A percentile compares a stretch with the other conserved stretches of the same genome.
Evolutionary conservation across 2,329 filamentous ascomycete species (phyloP).

Genomic region (Geosmithia putterillii): DNA sequence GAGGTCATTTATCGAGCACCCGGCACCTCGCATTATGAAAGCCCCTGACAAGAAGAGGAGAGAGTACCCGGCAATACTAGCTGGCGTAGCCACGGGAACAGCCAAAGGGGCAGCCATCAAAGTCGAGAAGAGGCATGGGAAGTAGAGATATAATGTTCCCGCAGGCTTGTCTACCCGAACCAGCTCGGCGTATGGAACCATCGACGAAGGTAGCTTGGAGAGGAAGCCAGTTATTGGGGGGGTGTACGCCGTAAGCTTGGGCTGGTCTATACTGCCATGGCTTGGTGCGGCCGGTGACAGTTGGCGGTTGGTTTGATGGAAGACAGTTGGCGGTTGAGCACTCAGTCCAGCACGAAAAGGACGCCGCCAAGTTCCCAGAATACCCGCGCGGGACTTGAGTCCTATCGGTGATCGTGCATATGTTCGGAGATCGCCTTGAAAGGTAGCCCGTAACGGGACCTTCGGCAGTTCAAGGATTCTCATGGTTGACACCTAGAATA

Average conservation of each 20-base stretch:
- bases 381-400: neutral
- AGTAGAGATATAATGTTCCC: constrained; percentile 76
- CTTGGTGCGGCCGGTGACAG: neutral
- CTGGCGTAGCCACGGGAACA: constrained; percentile 45
- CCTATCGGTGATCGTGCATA: neutral
- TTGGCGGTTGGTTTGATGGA: constrained; percentile 1
- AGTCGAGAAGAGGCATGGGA: constrained; percentile 76
- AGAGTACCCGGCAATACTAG: constrained; percentile 50
- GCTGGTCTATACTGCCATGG: neutral
- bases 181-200: constrained; percentile 73
- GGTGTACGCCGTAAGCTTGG: constrained; percentile 32
- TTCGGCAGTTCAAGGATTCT: neutral
- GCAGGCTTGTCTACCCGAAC: constrained; percentile 70
- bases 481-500: neutral
- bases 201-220: constrained; percentile 53
- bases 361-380: neutral
- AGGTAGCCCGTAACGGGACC: neutral
- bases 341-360: neutral
- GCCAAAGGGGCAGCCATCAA: constrained; percentile 64
- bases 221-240: constrained; percentile 62
- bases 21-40: constrained; percentile 75
- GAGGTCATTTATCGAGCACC: constrained; percentile 82
- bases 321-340: neutral
- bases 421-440: neutral
- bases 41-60: constrained; percentile 65